Evolutionary conservation across 2,329 filamentous ascomycete species (phyloP).

Genomic region (Dactylellina sp.): DNA sequence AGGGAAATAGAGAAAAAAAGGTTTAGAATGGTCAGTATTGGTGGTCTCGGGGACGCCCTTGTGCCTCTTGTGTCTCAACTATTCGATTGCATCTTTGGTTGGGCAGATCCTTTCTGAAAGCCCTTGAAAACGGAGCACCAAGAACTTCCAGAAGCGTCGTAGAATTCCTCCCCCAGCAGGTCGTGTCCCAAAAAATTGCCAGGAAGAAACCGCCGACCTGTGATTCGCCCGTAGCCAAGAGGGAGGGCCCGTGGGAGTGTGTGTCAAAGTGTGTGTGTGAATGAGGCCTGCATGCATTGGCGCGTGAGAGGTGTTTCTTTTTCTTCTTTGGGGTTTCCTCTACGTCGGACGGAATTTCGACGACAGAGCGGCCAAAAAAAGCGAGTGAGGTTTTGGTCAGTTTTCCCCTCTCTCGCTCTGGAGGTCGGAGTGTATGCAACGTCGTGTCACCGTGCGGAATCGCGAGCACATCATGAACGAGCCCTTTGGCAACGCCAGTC

Average conservation of each 20-base stretch:
- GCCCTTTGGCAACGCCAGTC: too few species aligned
- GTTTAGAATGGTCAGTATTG: too few species aligned
- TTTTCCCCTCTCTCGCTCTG: neutral
- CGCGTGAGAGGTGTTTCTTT: constrained; percentile 38
- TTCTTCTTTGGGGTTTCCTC: constrained; percentile 13
- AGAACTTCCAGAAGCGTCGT: constrained; percentile 57
- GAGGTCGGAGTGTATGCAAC: constrained; percentile 14
- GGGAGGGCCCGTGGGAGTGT: neutral
- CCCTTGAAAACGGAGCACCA: constrained; percentile 51
- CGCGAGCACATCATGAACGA: constrained; percentile 5
- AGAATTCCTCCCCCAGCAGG: constrained; percentile 46
- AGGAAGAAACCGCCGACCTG: constrained; percentile 33
- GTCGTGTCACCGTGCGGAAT: constrained; percentile 38
- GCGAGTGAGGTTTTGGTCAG: neutral
- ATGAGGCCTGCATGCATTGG: constrained; percentile 36
- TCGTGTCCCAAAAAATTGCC: constrained; percentile 24
- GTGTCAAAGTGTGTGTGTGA: too few species aligned
- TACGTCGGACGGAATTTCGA: constrained; percentile 4
- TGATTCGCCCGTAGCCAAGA: constrained; percentile 45
- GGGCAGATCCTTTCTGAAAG: constrained; percentile 57
- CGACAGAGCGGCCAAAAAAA: neutral
- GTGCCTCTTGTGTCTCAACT: constrained; percentile 33
- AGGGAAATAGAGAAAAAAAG: constrained; percentile 2
- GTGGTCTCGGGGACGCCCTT: constrained; percentile 25
- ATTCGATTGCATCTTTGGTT: constrained; percentile 57